Base-by-base conservation (phyloP, 306 rosid species). In the Quercus variabilis region DNA sequence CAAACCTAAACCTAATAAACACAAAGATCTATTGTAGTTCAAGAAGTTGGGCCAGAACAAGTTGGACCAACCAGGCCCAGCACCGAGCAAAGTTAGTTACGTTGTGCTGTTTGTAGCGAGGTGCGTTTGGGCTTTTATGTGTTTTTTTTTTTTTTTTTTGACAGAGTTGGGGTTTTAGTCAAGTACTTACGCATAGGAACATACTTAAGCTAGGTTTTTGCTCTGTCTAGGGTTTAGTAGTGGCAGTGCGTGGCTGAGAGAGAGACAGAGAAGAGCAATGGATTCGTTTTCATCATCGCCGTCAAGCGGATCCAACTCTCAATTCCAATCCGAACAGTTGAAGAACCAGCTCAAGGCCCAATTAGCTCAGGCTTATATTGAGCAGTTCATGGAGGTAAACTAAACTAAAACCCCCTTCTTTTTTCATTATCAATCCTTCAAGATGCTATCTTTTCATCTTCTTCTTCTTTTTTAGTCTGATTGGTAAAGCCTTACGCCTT, bases 311-410 rank as follows among this genome's bases (percentile, higher is more conserved):
- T 77, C 94, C 13, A 11, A 49, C 14, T 3, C 54, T 11, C 54
- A 49, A 49, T 49, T 49, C 54, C 82, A 92, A 12, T 81, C 86
- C 6, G 20, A 23, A 77, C 92, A 91, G 56, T 46, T 96, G 82
- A 87, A 87, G 83, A 90, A 87, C 57, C 96, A 96, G 87, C 84
- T 93, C 85, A 88, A 96, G 88, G 87, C 75, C 69, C 93, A 93
- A 74, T 94, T 96, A 17, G 99, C 99, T 55, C 86, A 91, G 89
- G 98, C 96, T 46, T 93, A 93, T 75, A 96, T 96, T 68, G 96
- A 93, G 81, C 96, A 96, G 87, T 93, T 96, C 78, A 93, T 96
- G 3, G 99, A 96, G 97, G 99, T 96, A 74, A 28, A 38, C 46
- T 38, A 38, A 4, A 6, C 63, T 55, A 5, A 52, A 3, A 35